Conservation (phyloP, 1,139 yeast species). For the Candida labiduridarum region DNA sequence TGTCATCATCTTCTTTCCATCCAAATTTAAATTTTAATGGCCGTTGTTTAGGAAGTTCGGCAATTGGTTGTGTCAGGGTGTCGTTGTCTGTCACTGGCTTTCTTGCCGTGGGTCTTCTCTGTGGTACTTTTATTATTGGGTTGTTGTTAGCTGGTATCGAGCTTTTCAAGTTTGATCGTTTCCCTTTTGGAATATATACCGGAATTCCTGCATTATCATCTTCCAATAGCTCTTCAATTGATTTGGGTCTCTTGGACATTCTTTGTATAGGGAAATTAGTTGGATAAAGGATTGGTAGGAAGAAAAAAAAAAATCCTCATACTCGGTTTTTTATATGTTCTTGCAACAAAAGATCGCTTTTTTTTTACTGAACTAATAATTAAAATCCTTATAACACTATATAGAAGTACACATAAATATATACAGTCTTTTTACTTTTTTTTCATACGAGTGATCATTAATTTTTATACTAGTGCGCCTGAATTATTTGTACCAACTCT, state of each 20-base stretch:
- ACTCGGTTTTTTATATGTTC: background rate
- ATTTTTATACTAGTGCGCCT: too few relatives aligned
- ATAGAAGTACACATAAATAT: conserved; percentile 1
- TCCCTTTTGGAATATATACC: conserved; percentile 49
- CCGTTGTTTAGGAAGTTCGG: conserved; percentile 11
- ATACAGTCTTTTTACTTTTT: too few relatives aligned
- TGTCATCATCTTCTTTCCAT: conserved; percentile 74
- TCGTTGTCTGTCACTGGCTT: conserved; percentile 7
- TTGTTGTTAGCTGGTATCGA: background rate
- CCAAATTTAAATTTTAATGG: conserved; percentile 54
- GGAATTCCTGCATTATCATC: conserved; percentile 31
- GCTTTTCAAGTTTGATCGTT: conserved; percentile 38
- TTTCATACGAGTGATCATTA: too few relatives aligned
- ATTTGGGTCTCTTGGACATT: conserved; percentile 33
- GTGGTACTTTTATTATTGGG: background rate
- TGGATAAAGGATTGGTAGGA: background rate
- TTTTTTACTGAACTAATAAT: background rate
- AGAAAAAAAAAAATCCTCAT: background rate
- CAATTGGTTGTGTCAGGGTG: conserved; percentile 8
- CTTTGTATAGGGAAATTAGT: background rate
- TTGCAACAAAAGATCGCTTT: background rate
- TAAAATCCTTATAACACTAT: background rate
- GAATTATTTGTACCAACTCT: too few relatives aligned
- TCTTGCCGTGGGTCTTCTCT: conserved; percentile 2
- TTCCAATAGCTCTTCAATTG: conserved; percentile 47